Base-by-base conservation (phyloP, 306 rosid species). In the Pterocarpus macrocarpus region DNA sequence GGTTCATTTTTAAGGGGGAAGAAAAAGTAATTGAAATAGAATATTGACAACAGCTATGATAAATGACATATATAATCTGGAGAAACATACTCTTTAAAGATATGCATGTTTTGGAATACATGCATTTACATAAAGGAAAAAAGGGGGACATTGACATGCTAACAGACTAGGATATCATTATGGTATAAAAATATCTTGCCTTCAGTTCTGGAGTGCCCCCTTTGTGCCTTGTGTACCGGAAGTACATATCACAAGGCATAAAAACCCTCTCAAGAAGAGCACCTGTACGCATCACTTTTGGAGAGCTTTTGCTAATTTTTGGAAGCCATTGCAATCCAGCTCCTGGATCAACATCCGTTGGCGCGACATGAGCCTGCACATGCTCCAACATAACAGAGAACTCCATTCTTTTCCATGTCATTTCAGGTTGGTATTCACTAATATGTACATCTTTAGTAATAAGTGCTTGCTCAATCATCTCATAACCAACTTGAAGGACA, bases 251-350 rank as follows among this genome's bases (percentile, higher is more conserved):
- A 84, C 99, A 96, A 22, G 99, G 99, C 99, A 94, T 94, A 85
- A 96, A 96, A 80, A 96, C 99, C 88, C 99, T 96, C 88, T 96
- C 99, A 65, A 96, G 98, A 81, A 96, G 91, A 87, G 99, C 99
- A 86, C 99, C 99, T 9, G 99, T 96, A 59, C 99, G 99, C 87
- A 90, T 90, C 57, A 94, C 98, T 91, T 96, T 94, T 34, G 99
- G 99, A 78, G 99, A 96, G 87, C 91, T 96, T 88, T 90, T 88
- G 62, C 85, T 91, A 87, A 96, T 92, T 89, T 90, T 88, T 1
- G 98, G 99, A 81, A 96, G 99, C 99, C 99, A 96, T 87, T 96
- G 99, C 86, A 96, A 80, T 71, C 99, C 99, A 82, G 99, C 99
- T 66, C 99, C 99, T 33, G 94, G 99, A 88, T 96, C 99, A 88